Percentiles rank a stretch among this genome's conserved stretches.
phyloP scores from a whole-genome alignment of 2,329 filamentous ascomycete species.

The Lachnellula cervina region DNA sequence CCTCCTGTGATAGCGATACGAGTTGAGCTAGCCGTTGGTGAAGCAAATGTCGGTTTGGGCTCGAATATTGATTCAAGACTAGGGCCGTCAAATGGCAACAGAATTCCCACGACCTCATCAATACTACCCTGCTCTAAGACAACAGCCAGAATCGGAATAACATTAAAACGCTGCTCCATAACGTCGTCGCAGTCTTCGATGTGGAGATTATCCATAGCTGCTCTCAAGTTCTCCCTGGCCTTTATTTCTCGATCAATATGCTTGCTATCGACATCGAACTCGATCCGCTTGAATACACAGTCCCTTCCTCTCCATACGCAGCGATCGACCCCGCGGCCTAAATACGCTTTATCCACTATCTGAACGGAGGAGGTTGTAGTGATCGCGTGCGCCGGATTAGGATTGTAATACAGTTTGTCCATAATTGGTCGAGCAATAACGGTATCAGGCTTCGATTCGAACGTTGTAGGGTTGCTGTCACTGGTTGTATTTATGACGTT shows the following conservation, averaged over 20 bases:
- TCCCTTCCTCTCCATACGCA: not conserved
- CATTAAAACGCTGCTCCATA: too few species aligned
- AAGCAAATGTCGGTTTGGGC: not conserved
- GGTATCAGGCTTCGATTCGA: not conserved
- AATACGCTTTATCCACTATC: not conserved
- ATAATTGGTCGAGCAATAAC: not conserved
- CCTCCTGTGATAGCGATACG: not conserved
- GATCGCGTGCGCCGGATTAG: not conserved
- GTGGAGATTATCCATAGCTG: not conserved
- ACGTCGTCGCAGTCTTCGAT: too few species aligned
- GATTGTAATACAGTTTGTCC: not conserved
- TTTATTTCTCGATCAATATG: constrained; percentile 6
- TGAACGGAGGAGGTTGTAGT: too few species aligned
- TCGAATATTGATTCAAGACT: not conserved
- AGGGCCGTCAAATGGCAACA: constrained; percentile 1
- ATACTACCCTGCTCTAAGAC: too few species aligned
- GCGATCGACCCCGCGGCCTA: not conserved
- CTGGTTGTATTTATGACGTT: constrained; percentile 1
- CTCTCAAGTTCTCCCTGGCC: constrained; percentile 2
- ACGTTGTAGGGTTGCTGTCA: not conserved
- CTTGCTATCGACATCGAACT: constrained; percentile 5
- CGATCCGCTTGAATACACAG: constrained; percentile 4
- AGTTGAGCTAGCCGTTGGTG: not conserved
- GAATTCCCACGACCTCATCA: not conserved
- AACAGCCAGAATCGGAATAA: too few species aligned